Base-by-base conservation (phyloP, 108 stramenopile genomes). In the Nitzschia sp. region DNA sequence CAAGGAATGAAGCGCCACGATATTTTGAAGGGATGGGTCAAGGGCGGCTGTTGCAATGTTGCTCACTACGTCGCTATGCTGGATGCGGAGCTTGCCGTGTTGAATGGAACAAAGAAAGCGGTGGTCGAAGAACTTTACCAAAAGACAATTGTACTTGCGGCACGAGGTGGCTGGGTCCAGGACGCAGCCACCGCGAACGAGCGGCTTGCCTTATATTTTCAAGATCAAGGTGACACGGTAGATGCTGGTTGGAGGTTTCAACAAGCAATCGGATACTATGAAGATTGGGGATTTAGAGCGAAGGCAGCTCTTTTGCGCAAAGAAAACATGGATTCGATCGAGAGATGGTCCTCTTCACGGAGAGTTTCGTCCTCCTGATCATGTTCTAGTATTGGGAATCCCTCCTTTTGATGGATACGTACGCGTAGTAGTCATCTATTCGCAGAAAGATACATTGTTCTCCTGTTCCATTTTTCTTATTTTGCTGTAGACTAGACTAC, bases 171-270 rank as follows among this genome's bases (percentile, higher is more conserved):
- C 2, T 61, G 60, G 32, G 17, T 71, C 9, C 69, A 61, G 21
- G 69, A 71, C 45, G 69, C 59, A n/a, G 69, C 52, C 3, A 17
- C 61, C 27, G 59, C 59, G 21, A 71, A 71, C 29, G 69, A 71
- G 52, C 69, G 69, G 5, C 35, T 38, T 35, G 59, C 35, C 21
- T 6, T 6, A 30, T 57, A 32, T 27, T 61, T 61, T 16, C 19
- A 33, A 9, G 13, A 8, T 4, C 17, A 1, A 2, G 57, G 41
- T 2, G 55, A 57, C 6, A 2, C 4, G 6, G 21, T 21, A 11
- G 30, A 32, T 13, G 66, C 66, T 1, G 31, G 31, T 9, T 26
- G 27, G 23, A 55, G 47, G 9, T 23, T 58, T 4, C 30, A 58
- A 29, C 34, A 69, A 41, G 55, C 68, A 2, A 58, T 58, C 8